Evolutionary conservation across 2,329 filamentous ascomycete genomes (phyloP), one percentile per base, ranked within the genome.

Genomic region (Aspergillus latus): DNA sequence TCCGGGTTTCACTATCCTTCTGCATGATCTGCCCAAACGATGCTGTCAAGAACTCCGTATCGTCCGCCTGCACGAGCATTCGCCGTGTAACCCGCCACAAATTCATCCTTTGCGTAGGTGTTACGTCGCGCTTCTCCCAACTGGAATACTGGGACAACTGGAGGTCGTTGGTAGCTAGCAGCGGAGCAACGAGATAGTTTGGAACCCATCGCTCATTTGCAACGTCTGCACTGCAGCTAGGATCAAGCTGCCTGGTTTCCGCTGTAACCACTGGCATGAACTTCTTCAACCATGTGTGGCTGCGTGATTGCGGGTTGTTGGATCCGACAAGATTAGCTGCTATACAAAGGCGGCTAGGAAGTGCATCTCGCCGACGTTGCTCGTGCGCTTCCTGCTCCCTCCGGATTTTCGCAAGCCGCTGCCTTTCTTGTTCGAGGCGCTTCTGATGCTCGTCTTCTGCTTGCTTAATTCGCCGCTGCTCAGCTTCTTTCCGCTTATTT

Each of bases 101-200:
- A 50, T 76, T 77, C 55, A 70, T 69, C 50, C 75, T 71, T 62
- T 81, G 76, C 11, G 72, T 71, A 16, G 62, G 61, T 13, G 75
- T 80, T 15, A 74, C 74, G 7, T 69, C 66, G 45, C 76, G 72
- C 57, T 75, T 79, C 62, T 78, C 75, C 73, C 76, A 79, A 57
- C 72, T 74, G 36, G 75, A 68, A 64, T 78, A 80, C 59, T 79
- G 76, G 32, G 75, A 75, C 45, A 80, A 70, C 53, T 78, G 76
- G 36, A 80, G 69, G 60, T 81, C 78, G 58, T 79, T 80, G 7
- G 77, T 78, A 36, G 74, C 77, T 51, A 81, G 68, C 43, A 81
- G 62, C 42, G 76, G 76, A 30, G 78, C 78, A 61, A 78, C 75
- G 60, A 80, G 69, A 60, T 78, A 78, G 54, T 80, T 80, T 21